phyloP scores from a whole-genome alignment of 164 flowering plant species.

The Annona cherimola region DNA sequence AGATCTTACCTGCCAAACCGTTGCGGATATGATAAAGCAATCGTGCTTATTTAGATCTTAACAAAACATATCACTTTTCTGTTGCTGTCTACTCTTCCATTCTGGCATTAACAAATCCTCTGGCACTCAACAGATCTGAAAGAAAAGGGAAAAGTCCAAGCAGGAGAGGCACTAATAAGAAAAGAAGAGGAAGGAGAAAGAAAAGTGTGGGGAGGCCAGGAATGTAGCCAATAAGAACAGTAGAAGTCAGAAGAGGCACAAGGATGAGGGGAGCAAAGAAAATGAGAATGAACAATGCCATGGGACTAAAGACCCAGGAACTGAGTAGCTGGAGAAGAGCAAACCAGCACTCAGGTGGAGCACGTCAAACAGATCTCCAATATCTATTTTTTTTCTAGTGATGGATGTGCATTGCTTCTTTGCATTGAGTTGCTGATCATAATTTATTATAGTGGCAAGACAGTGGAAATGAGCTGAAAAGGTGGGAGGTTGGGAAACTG shows the following conservation, averaged over 20 bases:
- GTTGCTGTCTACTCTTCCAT: background rate
- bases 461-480: too few relatives aligned
- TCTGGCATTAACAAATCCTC: constrained; percentile 23
- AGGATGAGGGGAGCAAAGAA: constrained; percentile 16
- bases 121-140: constrained; percentile 64
- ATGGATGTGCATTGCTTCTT: too few relatives aligned
- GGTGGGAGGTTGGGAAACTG: too few relatives aligned
- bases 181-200: constrained; percentile 11
- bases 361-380: constrained; percentile 39
- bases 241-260: constrained; percentile 12
- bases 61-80: too few relatives aligned
- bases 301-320: constrained; percentile 20
- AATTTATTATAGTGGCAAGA: too few relatives aligned
- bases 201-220: constrained; percentile 10
- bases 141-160: constrained; percentile 31
- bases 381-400: too few relatives aligned
- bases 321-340: constrained; percentile 31
- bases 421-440: too few relatives aligned
- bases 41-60: too few relatives aligned
- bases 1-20: constrained; percentile 63
- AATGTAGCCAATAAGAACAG: constrained; percentile 7
- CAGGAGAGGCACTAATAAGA: constrained; percentile 15
- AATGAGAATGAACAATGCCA: background rate
- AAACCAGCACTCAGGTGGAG: constrained; percentile 28
- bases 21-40: constrained; percentile 69